These are phyloP conservation scores for Torulaspora gathmanii DNA, from an alignment of 805 yeast genomes.

Conservation along the genomic window DNA sequence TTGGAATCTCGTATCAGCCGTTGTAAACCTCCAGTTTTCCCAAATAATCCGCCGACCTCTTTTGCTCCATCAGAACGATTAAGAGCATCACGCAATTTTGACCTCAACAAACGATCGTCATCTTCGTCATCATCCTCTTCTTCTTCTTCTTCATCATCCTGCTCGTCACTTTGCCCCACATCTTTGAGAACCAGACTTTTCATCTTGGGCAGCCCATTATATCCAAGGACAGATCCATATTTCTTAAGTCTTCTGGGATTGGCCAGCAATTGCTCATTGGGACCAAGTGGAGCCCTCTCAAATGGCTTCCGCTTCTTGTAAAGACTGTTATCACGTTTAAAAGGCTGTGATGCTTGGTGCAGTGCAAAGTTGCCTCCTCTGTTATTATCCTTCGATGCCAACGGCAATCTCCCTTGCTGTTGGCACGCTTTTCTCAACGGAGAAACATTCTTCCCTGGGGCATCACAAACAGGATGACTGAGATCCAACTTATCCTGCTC, in stretches of 20 bases:
- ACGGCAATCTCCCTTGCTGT: conserved; percentile 25
- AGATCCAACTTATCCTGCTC: conserved; percentile 5
- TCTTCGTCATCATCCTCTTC: conserved; percentile 23
- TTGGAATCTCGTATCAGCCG: conserved; percentile 17
- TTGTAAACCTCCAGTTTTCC: conserved; percentile 14
- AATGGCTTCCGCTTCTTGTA: conserved; percentile 10
- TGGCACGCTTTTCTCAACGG: conserved; percentile 11
- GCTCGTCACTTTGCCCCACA: conserved; percentile 12
- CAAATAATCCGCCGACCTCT: conserved; percentile 13
- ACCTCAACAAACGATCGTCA: conserved; percentile 10
- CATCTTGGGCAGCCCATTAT: conserved; percentile 24
- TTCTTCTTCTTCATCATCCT: conserved; percentile 17
- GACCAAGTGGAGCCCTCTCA: conserved; percentile 4
- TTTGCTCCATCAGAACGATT: conserved; percentile 29
- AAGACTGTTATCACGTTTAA: conserved; percentile 7
- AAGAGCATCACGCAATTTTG: conserved; percentile 34
- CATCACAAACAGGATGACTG: conserved; percentile 2
- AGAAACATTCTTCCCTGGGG: conserved; percentile 10
- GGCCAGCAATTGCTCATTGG: conserved; percentile 13
- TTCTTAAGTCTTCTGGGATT: conserved; percentile 35
- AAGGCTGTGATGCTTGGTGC: conserved; percentile 13
- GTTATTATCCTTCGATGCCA: conserved; percentile 34
- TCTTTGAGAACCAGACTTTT: conserved; percentile 33
- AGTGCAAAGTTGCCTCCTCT: conserved; percentile 15
- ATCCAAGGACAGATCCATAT: conserved; percentile 30